phyloP scores from a whole-genome alignment of 352 stramenopile genomes.

The Elongisporangium anandrum region DNA sequence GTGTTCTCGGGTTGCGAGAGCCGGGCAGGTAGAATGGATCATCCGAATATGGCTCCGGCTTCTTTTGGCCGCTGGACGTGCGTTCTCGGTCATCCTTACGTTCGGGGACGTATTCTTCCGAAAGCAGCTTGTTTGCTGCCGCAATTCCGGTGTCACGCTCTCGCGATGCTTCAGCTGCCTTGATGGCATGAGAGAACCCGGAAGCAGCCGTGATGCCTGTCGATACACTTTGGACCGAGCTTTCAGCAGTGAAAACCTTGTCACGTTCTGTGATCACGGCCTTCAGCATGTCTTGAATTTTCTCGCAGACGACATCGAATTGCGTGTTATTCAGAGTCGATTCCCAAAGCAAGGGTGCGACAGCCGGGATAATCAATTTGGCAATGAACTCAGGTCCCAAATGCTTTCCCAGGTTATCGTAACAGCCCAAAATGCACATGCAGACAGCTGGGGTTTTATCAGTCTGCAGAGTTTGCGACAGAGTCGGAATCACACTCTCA shows the following conservation, averaged over 20 bases:
- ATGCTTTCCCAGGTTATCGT: conserved; percentile 87
- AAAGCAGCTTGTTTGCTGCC: conserved; percentile 74
- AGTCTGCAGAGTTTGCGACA: conserved; percentile 63
- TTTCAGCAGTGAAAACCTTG: conserved; percentile 71
- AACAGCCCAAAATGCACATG: conserved; percentile 87
- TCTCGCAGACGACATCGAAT: conserved; percentile 85
- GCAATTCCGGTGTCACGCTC: conserved; percentile 59
- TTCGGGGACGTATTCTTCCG: conserved; percentile 73
- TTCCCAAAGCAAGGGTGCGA: conserved; percentile 80
- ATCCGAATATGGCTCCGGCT: conserved; percentile 70
- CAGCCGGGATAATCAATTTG: conserved; percentile 79
- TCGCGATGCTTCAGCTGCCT: conserved; percentile 59
- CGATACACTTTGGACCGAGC: conserved; percentile 57
- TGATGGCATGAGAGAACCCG: conserved; percentile 62
- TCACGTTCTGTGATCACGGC: conserved; percentile 77
- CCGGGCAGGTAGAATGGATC: conserved; percentile 72
- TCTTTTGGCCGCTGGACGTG: conserved; percentile 7
- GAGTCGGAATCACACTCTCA: conserved; percentile 76
- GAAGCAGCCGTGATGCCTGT: conserved; percentile 52
- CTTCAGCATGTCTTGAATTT: conserved; percentile 89
- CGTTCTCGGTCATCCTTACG: background rate
- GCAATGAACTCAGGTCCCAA: conserved; percentile 76
- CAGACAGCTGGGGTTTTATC: conserved; percentile 83
- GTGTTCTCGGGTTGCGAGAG: conserved; percentile 27
- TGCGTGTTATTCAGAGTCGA: conserved; percentile 70